Percentiles rank a stretch among this genome's conserved stretches.
These are phyloP conservation scores for Somion occarium DNA, from an alignment of 1,284 basidiomycete species.

Conservation along the genomic window DNA sequence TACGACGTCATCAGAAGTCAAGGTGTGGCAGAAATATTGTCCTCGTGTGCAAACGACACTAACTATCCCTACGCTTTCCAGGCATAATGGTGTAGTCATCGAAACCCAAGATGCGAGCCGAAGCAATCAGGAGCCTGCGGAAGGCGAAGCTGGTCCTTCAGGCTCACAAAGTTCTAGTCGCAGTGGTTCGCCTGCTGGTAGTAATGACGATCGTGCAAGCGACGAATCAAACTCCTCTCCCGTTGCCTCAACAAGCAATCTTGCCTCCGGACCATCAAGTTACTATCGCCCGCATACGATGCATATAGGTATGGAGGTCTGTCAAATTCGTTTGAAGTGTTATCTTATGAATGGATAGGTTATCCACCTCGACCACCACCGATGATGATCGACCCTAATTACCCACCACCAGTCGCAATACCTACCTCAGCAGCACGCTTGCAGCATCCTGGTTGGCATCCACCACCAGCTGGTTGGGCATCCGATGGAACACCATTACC, in stretches of 20 bases:
- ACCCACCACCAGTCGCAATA: constrained; percentile 36
- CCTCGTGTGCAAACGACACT: constrained; percentile 6
- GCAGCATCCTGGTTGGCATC: constrained; percentile 33
- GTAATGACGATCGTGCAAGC: constrained; percentile 29
- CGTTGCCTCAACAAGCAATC: constrained; percentile 22
- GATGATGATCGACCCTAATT: constrained; percentile 27
- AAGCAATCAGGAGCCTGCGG: constrained; percentile 25
- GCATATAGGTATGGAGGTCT: constrained; percentile 28
- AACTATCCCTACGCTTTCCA: constrained; percentile 23
- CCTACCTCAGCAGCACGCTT: constrained; percentile 51
- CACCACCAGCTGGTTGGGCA: constrained; percentile 31
- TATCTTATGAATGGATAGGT: constrained; percentile 14
- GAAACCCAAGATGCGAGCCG: constrained; percentile 38
- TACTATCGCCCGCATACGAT: constrained; percentile 63
- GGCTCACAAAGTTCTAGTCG: constrained; percentile 45
- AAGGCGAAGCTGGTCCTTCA: constrained; percentile 33
- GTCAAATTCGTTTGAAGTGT: constrained; percentile 8
- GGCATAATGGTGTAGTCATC: constrained; percentile 65
- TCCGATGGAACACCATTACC: constrained; percentile 26
- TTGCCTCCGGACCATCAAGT: constrained; percentile 39
- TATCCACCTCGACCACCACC: constrained; percentile 21
- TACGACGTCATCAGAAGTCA: constrained; percentile 40
- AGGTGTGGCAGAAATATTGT: constrained; percentile 36
- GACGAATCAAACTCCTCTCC: constrained; percentile 27
- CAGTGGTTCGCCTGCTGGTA: constrained; percentile 42